These are phyloP conservation scores for Coemansia sp. DNA, from an alignment of 192 early-diverging fungal species.

Conservation along the genomic window DNA sequence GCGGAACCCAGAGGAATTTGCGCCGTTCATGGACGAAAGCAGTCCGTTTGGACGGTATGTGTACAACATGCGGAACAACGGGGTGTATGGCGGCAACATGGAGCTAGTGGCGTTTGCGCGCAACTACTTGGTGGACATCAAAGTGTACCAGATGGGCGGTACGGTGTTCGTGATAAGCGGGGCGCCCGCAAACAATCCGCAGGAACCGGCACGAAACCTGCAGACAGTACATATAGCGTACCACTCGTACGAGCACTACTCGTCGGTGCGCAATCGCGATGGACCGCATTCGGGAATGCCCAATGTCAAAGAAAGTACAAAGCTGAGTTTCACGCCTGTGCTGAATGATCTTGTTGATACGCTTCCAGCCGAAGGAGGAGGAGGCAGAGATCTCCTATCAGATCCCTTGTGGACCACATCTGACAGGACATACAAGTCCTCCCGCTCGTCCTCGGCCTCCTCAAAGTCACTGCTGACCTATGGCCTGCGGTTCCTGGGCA, in stretches of 20 bases:
- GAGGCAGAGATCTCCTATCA: background rate
- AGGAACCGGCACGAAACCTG: conserved; percentile 32
- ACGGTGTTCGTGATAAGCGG: conserved; percentile 70
- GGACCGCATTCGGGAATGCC: conserved; percentile 66
- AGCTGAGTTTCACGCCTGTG: conserved; percentile 1
- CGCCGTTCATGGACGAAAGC: conserved; percentile 66
- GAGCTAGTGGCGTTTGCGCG: conserved; percentile 73
- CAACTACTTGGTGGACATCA: conserved; percentile 61
- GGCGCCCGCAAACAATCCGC: conserved; percentile 47
- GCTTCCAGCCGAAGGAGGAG: background rate
- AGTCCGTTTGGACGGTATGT: conserved; percentile 60
- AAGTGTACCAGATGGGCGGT: conserved; percentile 68
- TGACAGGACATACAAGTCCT: background rate
- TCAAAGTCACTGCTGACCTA: conserved; percentile 2
- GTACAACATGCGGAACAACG: conserved; percentile 58
- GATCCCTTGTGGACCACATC: background rate
- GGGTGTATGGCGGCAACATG: conserved; percentile 72
- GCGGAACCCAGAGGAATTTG: conserved; percentile 60
- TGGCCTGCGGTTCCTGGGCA: background rate
- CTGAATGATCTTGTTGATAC: background rate
- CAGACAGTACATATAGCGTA: conserved; percentile 69
- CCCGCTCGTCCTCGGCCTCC: background rate
- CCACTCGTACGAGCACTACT: conserved; percentile 77
- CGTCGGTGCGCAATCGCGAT: conserved; percentile 65
- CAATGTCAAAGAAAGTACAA: conserved; percentile 54